phyloP scores from a whole-genome alignment of 2,329 filamentous ascomycete species.

The Venturia effusa region DNA sequence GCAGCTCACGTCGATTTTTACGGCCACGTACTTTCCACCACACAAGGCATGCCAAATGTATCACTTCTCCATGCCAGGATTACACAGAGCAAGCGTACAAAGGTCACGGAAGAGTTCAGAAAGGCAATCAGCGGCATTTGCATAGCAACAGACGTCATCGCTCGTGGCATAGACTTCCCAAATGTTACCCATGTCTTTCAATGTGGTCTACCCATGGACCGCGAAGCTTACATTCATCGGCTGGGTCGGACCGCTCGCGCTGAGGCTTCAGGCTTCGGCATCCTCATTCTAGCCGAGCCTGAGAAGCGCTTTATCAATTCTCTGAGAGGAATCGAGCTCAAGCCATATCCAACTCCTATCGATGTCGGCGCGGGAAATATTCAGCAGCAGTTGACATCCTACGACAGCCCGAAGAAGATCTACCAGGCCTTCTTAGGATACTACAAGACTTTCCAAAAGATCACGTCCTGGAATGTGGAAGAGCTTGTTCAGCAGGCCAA shows the following conservation, averaged over 20 bases:
- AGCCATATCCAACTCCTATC: constrained; percentile 32
- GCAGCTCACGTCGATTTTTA: constrained; percentile 29
- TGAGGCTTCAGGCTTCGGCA: constrained; percentile 49
- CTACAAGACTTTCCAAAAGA: constrained; percentile 30
- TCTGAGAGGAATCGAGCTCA: constrained; percentile 40
- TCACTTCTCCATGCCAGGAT: constrained; percentile 88
- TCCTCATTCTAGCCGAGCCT: constrained; percentile 42
- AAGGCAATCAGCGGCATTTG: constrained; percentile 68
- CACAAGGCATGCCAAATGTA: constrained; percentile 75
- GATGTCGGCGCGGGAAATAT: constrained; percentile 17
- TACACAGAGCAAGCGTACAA: constrained; percentile 77
- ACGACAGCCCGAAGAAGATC: constrained; percentile 23
- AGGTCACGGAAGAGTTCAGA: constrained; percentile 86
- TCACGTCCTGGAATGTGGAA: constrained; percentile 29
- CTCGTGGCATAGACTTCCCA: constrained; percentile 87
- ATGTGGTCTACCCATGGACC: constrained; percentile 85
- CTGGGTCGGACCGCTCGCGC: constrained; percentile 66
- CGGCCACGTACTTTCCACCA: constrained; percentile 18
- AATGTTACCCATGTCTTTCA: constrained; percentile 93
- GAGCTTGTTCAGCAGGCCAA: constrained; percentile 34
- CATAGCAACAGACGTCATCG: constrained; percentile 92
- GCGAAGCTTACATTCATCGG: constrained; percentile 94
- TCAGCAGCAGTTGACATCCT: not conserved
- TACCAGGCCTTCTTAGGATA: constrained; percentile 39
- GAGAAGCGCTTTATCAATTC: constrained; percentile 41